Conservation (phyloP, 805 yeast species). For the Saturnispora bothae region DNA sequence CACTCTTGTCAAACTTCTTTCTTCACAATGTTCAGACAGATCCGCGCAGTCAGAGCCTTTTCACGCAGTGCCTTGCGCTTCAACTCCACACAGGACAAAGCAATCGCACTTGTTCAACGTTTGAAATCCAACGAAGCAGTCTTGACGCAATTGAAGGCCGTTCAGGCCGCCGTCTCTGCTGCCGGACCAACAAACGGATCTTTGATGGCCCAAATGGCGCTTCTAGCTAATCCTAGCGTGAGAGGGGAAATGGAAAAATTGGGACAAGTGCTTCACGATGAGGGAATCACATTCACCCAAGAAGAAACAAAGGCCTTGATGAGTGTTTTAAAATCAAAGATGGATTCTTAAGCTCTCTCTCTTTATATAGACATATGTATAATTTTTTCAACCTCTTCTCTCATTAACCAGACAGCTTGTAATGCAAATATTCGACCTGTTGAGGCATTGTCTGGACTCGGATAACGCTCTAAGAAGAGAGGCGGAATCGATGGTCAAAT, state of each 20-base stretch:
- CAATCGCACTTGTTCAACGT: slow-evolving; percentile 5
- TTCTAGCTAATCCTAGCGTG: slow-evolving; percentile 2
- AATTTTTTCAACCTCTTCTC: not conserved
- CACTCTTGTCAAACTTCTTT: no score
- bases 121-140: slow-evolving; percentile 5
- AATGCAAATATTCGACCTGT: slow-evolving; percentile 1
- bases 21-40: no score
- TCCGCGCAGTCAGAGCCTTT: not conserved
- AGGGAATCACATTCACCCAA: slow-evolving; percentile 7
- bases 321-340: slow-evolving; percentile 6
- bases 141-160: slow-evolving; percentile 5
- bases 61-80: not conserved
- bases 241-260: slow-evolving; percentile 4
- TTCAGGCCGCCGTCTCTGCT: slow-evolving; percentile 5
- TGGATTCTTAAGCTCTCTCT: not conserved
- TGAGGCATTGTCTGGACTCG: slow-evolving; percentile 1
- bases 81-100: not conserved
- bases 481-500: slow-evolving; percentile 2
- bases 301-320: slow-evolving; percentile 7
- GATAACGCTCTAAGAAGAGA: slow-evolving; percentile 1
- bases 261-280: slow-evolving; percentile 1
- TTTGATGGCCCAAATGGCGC: slow-evolving; percentile 7
- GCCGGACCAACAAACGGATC: slow-evolving; percentile 7
- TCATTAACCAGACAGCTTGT: not conserved
- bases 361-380: not conserved